Evolutionary conservation across 208 protist species (phyloP), one percentile per base, ranked within the genome.

Genomic region (Leishmania tarentolae): DNA sequence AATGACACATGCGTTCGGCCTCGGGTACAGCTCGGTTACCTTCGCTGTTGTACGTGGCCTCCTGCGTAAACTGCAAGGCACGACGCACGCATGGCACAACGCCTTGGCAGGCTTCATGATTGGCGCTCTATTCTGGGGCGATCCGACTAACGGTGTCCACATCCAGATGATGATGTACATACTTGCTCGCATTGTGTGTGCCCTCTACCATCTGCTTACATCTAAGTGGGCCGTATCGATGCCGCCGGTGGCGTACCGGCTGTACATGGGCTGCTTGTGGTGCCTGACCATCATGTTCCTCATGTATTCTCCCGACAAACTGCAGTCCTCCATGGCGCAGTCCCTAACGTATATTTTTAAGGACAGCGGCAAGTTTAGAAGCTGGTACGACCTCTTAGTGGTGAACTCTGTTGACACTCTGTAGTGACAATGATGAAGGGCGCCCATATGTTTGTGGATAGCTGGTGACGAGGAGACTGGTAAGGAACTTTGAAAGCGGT

Each of bases 161-260:
- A 83, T 94, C 77, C 95, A 98, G 86, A 96, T 98, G 91, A 95
- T 92, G 82, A 95, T 98, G 92, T 98, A 98, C 87, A 94, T 97
- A 68, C 81, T 98, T 3, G 89, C 93, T 8, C 92, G 95, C 73
- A 61, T 95, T 40, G 37, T 96, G 42, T 94, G 87, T 63, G 92
- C 83, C 3, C 56, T 91, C 9, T 92, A 91, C 53, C 87, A 90
- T 46, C 83, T 95, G 46, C 69, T 90, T n/a, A 81, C 87, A 46
- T 85, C 65, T 47, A 90, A 88, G 79, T 63, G 79, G 35, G 42
- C 72, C n/a, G 46, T 82, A 19, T 42, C 75, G 2, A 77, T 85
- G 24, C 86, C 88, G 6, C 57, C 79, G 35, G 81, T 81, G 63
- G 82, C 87, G 24, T 96, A 91, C 76, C 87, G 91, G 15, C 40